These are phyloP conservation scores for Pholiota microspora DNA, from an alignment of 768 basidiomycete species.

Conservation along the genomic window DNA sequence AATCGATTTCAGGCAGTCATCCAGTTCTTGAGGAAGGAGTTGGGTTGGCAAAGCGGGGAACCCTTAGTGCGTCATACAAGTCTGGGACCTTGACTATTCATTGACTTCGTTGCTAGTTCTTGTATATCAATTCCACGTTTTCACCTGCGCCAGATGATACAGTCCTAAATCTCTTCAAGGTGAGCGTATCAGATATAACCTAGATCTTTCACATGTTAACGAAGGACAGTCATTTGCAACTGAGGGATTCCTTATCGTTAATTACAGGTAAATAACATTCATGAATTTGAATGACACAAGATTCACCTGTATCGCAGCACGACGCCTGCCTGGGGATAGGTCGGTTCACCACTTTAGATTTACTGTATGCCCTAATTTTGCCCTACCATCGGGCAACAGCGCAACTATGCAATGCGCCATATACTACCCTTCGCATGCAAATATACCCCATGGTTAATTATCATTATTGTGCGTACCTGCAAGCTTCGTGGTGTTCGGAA, in stretches of 20 bases:
- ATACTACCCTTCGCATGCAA: not conserved
- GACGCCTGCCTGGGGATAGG: constrained; percentile 44
- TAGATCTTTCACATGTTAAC: constrained; percentile 1
- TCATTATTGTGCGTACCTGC: not conserved
- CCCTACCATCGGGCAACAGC: not conserved
- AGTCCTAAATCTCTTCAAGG: constrained; percentile 76
- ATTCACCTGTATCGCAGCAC: constrained; percentile 26
- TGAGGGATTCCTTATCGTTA: constrained; percentile 87
- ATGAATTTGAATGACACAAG: not conserved
- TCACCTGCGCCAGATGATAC: constrained; percentile 83
- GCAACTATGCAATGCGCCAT: not conserved
- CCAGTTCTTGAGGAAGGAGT: constrained; percentile 85
- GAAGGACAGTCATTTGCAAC: constrained; percentile 72
- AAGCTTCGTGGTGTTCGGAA: no score
- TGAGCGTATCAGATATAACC: constrained; percentile 19
- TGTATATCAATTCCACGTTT: constrained; percentile 69
- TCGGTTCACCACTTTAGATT: not conserved
- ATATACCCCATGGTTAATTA: not conserved
- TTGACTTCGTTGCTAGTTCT: constrained; percentile 45
- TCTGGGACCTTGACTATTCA: constrained; percentile 12
- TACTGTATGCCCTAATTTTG: constrained; percentile 3
- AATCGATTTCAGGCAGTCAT: constrained; percentile 96
- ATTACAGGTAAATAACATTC: constrained; percentile 64
- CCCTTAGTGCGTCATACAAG: constrained; percentile 61
- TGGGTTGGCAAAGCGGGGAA: constrained; percentile 84